Evolutionary conservation across 1,139 yeast genomes (phyloP).

Genomic region (Hansenula lynferdii): DNA sequence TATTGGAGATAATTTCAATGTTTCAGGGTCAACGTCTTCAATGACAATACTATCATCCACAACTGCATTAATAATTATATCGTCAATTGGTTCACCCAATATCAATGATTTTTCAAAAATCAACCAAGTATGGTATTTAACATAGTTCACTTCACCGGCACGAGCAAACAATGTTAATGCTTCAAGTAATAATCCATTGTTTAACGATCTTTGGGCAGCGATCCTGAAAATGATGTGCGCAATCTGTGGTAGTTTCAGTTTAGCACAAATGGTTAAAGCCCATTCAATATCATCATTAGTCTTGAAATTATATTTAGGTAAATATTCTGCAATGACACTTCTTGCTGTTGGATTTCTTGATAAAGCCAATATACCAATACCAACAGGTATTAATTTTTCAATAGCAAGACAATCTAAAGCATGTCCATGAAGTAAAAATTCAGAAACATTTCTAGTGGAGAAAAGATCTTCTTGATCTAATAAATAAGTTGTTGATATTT

Average conservation of each 20-base stretch:
- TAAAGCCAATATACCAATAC: constrained; percentile 49
- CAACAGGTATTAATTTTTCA: constrained; percentile 57
- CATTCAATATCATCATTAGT: constrained; percentile 79
- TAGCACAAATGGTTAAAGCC: constrained; percentile 57
- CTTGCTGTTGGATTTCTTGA: constrained; percentile 36
- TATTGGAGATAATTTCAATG: constrained; percentile 40
- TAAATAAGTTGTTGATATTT: constrained; percentile 4
- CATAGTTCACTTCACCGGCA: constrained; percentile 49
- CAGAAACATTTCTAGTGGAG: constrained; percentile 42
- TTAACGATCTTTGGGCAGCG: constrained; percentile 25
- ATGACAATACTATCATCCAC: constrained; percentile 36
- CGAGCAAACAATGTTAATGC: constrained; percentile 65
- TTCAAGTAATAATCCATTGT: constrained; percentile 43
- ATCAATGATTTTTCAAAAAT: constrained; percentile 59
- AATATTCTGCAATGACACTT: constrained; percentile 49
- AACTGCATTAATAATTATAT: constrained; percentile 48
- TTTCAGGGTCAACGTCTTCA: constrained; percentile 18
- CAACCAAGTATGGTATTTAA: constrained; percentile 40
- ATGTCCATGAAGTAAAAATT: constrained; percentile 54
- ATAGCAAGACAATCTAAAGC: constrained; percentile 49
- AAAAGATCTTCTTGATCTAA: constrained; percentile 25
- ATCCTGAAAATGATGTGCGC: constrained; percentile 45
- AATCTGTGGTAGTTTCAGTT: constrained; percentile 45
- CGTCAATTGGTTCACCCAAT: constrained; percentile 48
- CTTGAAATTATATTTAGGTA: constrained; percentile 57